phyloP scores from a whole-genome alignment of 2,329 filamentous ascomycete genomes.

The Phaeoacremonium minimum region DNA sequence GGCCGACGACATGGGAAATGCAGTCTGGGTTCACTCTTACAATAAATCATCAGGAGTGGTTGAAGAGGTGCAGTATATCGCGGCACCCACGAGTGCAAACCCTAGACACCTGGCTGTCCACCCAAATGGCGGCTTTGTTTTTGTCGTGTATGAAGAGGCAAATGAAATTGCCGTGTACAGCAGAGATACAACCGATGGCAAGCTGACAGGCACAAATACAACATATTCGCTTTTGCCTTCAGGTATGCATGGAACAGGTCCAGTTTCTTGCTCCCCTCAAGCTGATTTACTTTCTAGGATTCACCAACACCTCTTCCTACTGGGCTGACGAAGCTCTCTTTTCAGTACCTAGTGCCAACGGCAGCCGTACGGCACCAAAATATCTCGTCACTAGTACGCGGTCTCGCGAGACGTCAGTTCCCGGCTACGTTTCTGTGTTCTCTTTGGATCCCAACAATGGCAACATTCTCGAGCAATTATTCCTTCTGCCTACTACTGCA shows the following conservation, averaged over 20 bases:
- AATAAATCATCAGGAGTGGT: slow-evolving; percentile 13
- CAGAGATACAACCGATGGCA: slow-evolving; percentile 13
- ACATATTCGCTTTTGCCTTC: slow-evolving; percentile 10
- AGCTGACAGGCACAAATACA: slow-evolving; percentile 7
- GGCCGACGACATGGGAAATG: slow-evolving; percentile 23
- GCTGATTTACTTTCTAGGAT: slow-evolving; percentile 6
- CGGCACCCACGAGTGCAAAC: slow-evolving; percentile 12
- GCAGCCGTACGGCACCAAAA: slow-evolving; percentile 4
- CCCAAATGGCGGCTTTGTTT: slow-evolving; percentile 19
- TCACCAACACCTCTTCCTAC: slow-evolving; percentile 15
- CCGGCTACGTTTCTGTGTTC: slow-evolving; percentile 28
- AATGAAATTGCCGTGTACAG: slow-evolving; percentile 18
- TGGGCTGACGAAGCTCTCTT: slow-evolving; percentile 12
- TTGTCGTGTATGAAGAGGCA: slow-evolving; percentile 19
- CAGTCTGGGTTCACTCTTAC: slow-evolving; percentile 21
- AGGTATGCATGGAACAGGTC: slow-evolving; percentile 3
- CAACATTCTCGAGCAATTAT: slow-evolving; percentile 21
- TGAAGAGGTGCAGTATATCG: slow-evolving; percentile 12
- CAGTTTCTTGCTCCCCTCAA: too few relatives aligned
- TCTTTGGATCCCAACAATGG: slow-evolving; percentile 16
- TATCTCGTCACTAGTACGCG: slow-evolving; percentile 16
- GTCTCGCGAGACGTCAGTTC: slow-evolving; percentile 11
- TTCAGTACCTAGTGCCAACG: too few relatives aligned
- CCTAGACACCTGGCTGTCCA: slow-evolving; percentile 21
- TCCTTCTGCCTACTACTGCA: slow-evolving; percentile 21